Base-by-base conservation (phyloP, 306 rosid species). In the Castanopsis chinensis region DNA sequence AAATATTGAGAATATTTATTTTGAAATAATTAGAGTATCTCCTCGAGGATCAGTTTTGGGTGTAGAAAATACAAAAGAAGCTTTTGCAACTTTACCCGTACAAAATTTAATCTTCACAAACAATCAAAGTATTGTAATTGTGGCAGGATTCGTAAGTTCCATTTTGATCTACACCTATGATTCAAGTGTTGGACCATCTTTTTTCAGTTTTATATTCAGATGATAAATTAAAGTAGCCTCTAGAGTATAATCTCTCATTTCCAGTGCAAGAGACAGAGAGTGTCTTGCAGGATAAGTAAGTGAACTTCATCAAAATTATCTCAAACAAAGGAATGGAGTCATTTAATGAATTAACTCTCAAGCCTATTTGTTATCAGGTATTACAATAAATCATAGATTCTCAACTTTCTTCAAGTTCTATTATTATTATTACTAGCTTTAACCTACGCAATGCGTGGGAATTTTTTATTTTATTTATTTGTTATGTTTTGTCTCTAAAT, bases 31-130 rank as follows among this genome's bases (percentile, higher is more conserved):
- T 45, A 68, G 73, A 82, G 65, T 56, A 21, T 55, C 85, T 90
- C 98, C 97, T 75, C 92, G 68, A 94, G 93, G 72, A 94, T 91
- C 85, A 94, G 83, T 70, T 83, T 92, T 27, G 98, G 97, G 72
- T 89, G 89, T 55, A 94, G 95, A 54, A 84, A 91, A 79, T 91
- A 95, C 59, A 78, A 69, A 23, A 94, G 97, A 78, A 94, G 97
- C 90, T 91, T 91, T 85, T 91, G 97, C 49, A 94, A 74, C 79
- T 88, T 91, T 87, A 86, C 95, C 70, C 92, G 75, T 78, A 87
- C 75, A 25, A 83, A 79, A 75, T 82, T 77, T 65, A 94, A 80
- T 61, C 97, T 92, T 73, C 4, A 54, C 28, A 60, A 73, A 65
- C 20, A 54, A 43, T 17, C 61, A 43, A 21, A 63, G 43, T 27